phyloP scores from a whole-genome alignment of 78 protist genomes.

The Planoprotostelium fungivorum region DNA sequence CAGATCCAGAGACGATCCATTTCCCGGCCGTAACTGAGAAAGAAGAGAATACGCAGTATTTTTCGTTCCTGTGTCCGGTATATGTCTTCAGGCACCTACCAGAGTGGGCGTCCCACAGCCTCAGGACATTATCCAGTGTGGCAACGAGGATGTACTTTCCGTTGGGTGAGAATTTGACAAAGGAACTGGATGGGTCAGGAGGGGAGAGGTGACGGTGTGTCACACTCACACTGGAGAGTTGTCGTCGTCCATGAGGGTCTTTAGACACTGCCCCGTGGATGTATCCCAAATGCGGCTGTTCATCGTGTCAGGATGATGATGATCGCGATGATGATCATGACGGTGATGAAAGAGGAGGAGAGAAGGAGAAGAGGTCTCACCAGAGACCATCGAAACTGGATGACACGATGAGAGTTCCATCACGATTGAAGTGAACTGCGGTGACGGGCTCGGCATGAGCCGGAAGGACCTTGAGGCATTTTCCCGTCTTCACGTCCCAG shows the following conservation, averaged over 20 bases:
- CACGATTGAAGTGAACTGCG: constrained; percentile 84
- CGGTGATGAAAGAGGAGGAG: neutral
- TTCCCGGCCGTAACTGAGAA: constrained; percentile 61
- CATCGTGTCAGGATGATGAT: neutral
- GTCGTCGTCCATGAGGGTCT: constrained; percentile 78
- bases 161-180: constrained; percentile 87
- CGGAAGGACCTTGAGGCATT: constrained; percentile 48
- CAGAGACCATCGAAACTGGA: constrained; percentile 77
- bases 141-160: constrained; percentile 78
- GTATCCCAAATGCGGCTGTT: constrained; percentile 89
- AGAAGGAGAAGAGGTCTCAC: constrained; percentile 25
- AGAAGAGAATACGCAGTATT: constrained; percentile 69
- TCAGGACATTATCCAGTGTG: constrained; percentile 62
- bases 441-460: constrained; percentile 93
- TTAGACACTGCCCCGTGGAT: constrained; percentile 76
- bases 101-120: constrained; percentile 77
- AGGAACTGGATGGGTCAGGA: constrained; percentile 26
- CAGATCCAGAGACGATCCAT: constrained; percentile 75
- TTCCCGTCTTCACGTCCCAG: constrained; percentile 70
- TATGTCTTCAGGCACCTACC: constrained; percentile 75
- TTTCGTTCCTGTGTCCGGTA: constrained; percentile 74
- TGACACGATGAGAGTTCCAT: constrained; percentile 86
- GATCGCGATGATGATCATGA: neutral
- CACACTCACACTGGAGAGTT: constrained; percentile 53
- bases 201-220: neutral